phyloP scores from a whole-genome alignment of 108 stramenopile genomes.

The Fragilaria crotonensis region DNA sequence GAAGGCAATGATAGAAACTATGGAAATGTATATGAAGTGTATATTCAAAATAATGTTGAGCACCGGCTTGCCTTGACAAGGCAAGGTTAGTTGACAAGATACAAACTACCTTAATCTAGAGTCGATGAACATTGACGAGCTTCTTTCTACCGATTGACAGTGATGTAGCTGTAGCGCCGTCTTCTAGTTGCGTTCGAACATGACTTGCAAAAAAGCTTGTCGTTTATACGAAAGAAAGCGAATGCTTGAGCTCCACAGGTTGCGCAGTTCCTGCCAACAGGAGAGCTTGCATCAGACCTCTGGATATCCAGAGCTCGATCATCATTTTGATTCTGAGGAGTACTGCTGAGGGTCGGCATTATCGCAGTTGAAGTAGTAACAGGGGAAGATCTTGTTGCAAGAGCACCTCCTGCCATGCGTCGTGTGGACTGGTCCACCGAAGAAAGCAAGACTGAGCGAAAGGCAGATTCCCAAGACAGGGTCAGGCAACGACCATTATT shows the following conservation, averaged over 20 bases:
- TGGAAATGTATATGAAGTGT: no score
- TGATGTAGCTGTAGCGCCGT: no score
- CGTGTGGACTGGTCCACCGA: constrained; percentile 15
- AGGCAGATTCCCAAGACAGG: constrained; percentile 48
- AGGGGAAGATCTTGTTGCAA: not conserved
- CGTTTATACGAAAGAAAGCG: not conserved
- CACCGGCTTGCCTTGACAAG: no score
- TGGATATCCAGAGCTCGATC: not conserved
- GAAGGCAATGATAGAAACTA: no score
- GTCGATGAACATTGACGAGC: no score
- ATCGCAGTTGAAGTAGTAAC: not conserved
- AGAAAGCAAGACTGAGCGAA: constrained; percentile 33
- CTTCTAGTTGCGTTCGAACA: not conserved
- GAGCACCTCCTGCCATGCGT: not conserved
- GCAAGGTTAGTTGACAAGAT: no score
- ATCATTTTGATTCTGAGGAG: no score
- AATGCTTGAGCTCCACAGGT: not conserved
- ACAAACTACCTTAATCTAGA: no score
- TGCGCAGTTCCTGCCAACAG: not conserved
- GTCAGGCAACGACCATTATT: constrained; percentile 36
- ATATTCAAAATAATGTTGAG: no score
- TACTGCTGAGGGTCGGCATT: no score
- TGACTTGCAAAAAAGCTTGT: not conserved
- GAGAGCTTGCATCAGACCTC: not conserved
- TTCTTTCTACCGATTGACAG: no score